Percentiles rank a stretch among this genome's conserved stretches.
Conservation (phyloP, 176 grass and related monocot genomes). For the Alopecurus myosuroides region DNA sequence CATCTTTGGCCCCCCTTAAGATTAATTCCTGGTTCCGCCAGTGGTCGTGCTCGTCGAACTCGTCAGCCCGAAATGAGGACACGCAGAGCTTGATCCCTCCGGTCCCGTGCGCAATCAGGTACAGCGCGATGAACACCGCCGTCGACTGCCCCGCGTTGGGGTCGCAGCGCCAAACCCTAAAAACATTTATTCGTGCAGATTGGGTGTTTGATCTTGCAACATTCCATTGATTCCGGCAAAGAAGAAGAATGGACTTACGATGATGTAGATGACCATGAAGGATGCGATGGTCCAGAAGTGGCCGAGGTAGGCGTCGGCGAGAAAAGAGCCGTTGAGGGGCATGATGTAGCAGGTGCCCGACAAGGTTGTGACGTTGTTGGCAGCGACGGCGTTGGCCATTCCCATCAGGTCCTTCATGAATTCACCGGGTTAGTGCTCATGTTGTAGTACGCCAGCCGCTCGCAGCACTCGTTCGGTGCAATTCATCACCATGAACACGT, state of each 20-base stretch:
- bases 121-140: conserved; percentile 57
- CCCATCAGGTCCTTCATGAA: conserved; percentile 57
- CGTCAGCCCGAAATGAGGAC: conserved; percentile 69
- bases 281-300: too few species aligned
- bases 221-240: too few species aligned
- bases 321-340: conserved; percentile 62
- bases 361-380: conserved; percentile 88
- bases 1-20: too few species aligned
- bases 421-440: conserved; percentile 88
- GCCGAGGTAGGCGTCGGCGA: too few species aligned
- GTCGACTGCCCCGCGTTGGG: conserved; percentile 42
- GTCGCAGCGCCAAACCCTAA: conserved; percentile 50
- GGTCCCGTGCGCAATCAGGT: conserved; percentile 67
- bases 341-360: conserved; percentile 68
- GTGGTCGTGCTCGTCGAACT: conserved; percentile 75
- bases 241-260: not conserved
- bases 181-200: too few species aligned
- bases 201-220: too few species aligned
- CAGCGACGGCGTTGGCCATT: conserved; percentile 31
- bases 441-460: conserved; percentile 81
- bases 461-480: conserved; percentile 79
- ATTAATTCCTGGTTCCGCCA: too few species aligned
- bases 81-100: conserved; percentile 90
- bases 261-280: too few species aligned
- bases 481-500: not conserved